These are phyloP conservation scores for Staphylotrichum longicolle DNA, from an alignment of 495 filamentous ascomycete genomes.

Conservation along the genomic window DNA sequence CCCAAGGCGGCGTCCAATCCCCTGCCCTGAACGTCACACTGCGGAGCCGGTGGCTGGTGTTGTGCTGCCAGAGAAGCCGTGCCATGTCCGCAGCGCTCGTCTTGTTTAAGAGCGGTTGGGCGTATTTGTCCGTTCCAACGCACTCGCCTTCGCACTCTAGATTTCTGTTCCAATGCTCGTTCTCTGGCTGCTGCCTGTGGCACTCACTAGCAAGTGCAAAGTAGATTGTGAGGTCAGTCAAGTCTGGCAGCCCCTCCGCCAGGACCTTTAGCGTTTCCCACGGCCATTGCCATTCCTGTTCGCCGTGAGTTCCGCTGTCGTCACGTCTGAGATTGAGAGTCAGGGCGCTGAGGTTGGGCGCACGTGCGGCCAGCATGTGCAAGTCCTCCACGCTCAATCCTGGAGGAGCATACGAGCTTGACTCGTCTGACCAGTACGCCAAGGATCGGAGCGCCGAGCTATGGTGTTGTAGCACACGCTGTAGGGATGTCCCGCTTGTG, in stretches of 20 bases:
- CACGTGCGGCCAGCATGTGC: too few species aligned
- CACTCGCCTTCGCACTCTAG: background rate
- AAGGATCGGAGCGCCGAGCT: too few species aligned
- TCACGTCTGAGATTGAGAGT: too few species aligned
- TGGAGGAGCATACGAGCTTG: too few species aligned
- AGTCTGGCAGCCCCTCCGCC: background rate
- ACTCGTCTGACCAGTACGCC: too few species aligned
- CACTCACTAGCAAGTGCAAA: background rate
- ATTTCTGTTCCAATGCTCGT: background rate
- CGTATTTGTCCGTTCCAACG: background rate
- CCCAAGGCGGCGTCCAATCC: too few species aligned
- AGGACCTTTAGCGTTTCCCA: background rate
- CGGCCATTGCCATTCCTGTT: background rate
- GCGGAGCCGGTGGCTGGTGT: background rate
- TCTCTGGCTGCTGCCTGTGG: background rate
- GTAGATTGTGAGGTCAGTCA: constrained; percentile 1
- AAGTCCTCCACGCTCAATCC: too few species aligned
- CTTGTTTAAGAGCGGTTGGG: background rate
- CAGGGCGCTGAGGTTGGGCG: too few species aligned
- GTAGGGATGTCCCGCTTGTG: too few species aligned
- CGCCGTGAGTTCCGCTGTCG: too few species aligned
- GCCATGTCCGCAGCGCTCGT: background rate
- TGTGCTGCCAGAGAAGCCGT: background rate
- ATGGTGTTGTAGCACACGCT: too few species aligned
- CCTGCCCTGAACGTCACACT: background rate